Percentiles rank a stretch among this genome's conserved stretches.
These are phyloP conservation scores for Actinidia polygama DNA, from an alignment of 179 eudicot genomes.

Conservation along the genomic window DNA sequence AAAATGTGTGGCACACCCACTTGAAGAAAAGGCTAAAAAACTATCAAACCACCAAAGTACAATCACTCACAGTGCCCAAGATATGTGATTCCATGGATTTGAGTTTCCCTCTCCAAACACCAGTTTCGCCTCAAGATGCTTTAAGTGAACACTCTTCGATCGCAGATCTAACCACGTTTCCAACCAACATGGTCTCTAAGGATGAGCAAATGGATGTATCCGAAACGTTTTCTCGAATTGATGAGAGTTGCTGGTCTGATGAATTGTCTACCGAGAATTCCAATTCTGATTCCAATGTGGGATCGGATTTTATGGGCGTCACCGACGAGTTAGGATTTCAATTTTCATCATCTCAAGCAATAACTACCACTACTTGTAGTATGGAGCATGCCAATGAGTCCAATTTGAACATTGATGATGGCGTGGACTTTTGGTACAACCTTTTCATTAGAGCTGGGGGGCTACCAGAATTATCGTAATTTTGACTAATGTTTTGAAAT, in stretches of 20 bases:
- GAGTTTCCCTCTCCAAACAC: neutral
- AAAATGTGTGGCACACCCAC: constrained; percentile 55
- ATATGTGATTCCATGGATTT: neutral
- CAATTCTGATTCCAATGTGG: neutral
- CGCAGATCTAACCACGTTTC: constrained; percentile 10
- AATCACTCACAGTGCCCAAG: constrained; percentile 16
- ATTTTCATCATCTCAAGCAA: neutral
- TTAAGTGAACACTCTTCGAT: constrained; percentile 36
- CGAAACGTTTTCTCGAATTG: constrained; percentile 26
- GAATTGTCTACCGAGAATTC: constrained; percentile 8
- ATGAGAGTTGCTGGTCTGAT: constrained; percentile 41
- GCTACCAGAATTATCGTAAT: constrained; percentile 28
- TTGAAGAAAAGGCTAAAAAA: constrained; percentile 43
- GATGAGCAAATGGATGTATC: constrained; percentile 22
- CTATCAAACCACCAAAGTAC: constrained; percentile 21
- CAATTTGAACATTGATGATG: neutral
- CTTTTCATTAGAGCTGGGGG: constrained; percentile 27
- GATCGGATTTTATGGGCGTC: constrained; percentile 6
- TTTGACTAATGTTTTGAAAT: constrained; percentile 24
- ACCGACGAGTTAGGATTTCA: neutral
- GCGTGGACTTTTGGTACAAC: constrained; percentile 35
- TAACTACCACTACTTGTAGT: neutral
- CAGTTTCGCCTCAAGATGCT: constrained; percentile 13
- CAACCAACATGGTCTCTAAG: neutral
- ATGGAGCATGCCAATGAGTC: neutral